Conservation (phyloP, 768 basidiomycete genomes). For the Coprinopsis strossmayeri region DNA sequence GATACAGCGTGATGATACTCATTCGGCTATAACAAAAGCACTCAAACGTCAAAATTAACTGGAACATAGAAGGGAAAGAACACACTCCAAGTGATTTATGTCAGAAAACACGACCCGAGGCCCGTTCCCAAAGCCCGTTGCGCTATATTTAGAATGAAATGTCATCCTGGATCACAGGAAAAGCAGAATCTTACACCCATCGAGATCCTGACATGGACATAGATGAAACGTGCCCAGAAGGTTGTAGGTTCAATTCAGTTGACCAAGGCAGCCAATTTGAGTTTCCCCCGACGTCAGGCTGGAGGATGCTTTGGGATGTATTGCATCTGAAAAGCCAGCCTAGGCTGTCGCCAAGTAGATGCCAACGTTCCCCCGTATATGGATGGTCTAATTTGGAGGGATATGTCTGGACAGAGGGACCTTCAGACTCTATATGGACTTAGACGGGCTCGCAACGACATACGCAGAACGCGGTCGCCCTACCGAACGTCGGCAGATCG, state of each 20-base stretch:
- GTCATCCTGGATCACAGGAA: too few species aligned
- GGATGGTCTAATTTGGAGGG: background rate
- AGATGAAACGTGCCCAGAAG: slow-evolving; percentile 40
- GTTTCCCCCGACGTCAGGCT: background rate
- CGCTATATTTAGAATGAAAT: slow-evolving; percentile 32
- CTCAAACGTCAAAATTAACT: background rate
- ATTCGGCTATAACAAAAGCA: slow-evolving; percentile 19
- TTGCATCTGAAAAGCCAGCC: slow-evolving; percentile 36
- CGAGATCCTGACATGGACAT: slow-evolving; percentile 38
- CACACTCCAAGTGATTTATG: slow-evolving; percentile 33
- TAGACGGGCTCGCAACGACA: slow-evolving; percentile 9
- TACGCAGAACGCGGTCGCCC: slow-evolving; percentile 44
- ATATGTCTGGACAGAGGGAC: background rate
- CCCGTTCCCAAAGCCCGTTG: slow-evolving; percentile 49
- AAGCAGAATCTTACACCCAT: slow-evolving; percentile 37
- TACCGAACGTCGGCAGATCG: slow-evolving; percentile 26
- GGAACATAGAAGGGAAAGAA: slow-evolving; percentile 3
- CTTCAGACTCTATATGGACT: background rate
- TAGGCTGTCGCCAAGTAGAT: slow-evolving; percentile 43
- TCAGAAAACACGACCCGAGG: slow-evolving; percentile 46
- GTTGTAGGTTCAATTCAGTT: slow-evolving; percentile 36
- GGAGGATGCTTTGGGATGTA: slow-evolving; percentile 6
- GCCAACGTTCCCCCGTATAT: slow-evolving; percentile 13
- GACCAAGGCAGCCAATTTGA: slow-evolving; percentile 25
- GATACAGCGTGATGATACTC: slow-evolving; percentile 29